Base-by-base conservation (phyloP, 2,329 filamentous ascomycete species). In the Pseudopyricularia javanii region DNA sequence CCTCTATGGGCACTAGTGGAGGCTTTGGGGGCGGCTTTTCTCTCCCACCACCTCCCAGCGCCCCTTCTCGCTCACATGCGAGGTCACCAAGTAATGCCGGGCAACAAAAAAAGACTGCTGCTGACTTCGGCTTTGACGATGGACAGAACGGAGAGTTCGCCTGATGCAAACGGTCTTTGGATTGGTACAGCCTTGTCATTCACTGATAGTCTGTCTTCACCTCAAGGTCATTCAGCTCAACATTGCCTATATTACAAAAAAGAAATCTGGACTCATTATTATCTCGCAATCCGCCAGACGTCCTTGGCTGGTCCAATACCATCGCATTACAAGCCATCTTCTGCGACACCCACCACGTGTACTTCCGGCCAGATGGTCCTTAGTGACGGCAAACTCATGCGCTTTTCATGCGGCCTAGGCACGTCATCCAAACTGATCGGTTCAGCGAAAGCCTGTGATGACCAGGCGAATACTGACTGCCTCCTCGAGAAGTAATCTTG, bases 131-230 rank as follows among this genome's bases (percentile, higher is more conserved):
- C 0, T 93, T 93, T 61, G 88, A 94, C 62, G 87, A 95, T 64
- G 89, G 88, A 1, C 85, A 91, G 63, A 91, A 90, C 76, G 88
- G 88, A 20, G 88, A 94, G 68, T 94, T 94, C 70, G 78, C 77
- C 49, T 82, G 54, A 61, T 43, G 32, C 48, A 22, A 14, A 15
- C 14, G 4, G 2, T 34, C 45, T 43, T 37, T 17, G 52, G 43
- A 52, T 28, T 20, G 40, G 43, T 26, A 35, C 26, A 43, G 30
- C 24, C n/a, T 14, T 22, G 7, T 35, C n/a, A 12, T 28, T 35
- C 35, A 14, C 30, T 51, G n/a, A 24, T 35, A 33, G n/a, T 20
- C 45, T 48, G 3, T n/a, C 20, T 50, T 45, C 11, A 43, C 53
- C 9, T 34, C 20, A 53, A 20, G 51, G 6, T 17, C 47, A 52